Evolutionary conservation across 2,329 filamentous ascomycete genomes (phyloP).

Genomic region (Calcarisporium arbuscula): DNA sequence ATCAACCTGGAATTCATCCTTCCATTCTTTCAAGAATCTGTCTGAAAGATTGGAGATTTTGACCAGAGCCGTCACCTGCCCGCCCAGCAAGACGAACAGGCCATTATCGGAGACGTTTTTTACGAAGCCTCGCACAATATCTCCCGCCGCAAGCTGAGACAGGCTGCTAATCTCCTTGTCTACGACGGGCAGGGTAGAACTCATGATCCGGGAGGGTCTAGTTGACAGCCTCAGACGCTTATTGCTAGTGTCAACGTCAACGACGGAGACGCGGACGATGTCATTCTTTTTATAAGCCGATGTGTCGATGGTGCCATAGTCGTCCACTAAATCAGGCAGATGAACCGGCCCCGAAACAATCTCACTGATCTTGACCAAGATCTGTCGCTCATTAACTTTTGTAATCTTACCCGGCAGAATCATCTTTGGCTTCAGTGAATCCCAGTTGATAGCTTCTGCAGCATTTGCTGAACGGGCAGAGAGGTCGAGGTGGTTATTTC

Average conservation of each 20-base stretch:
- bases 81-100: conserved; percentile 77
- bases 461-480: conserved; percentile 61
- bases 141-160: conserved; percentile 67
- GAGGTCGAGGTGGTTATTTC: conserved; percentile 73
- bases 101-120: conserved; percentile 87
- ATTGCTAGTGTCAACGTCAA: conserved; percentile 73
- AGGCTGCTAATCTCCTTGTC: conserved; percentile 72
- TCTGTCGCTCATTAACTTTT: conserved; percentile 74
- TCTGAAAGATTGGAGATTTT: conserved; percentile 87
- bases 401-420: conserved; percentile 79
- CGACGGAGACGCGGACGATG: conserved; percentile 78
- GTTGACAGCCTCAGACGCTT: conserved; percentile 78
- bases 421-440: conserved; percentile 69
- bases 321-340: conserved; percentile 76
- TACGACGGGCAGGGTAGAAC: conserved; percentile 72
- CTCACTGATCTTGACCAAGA: conserved; percentile 82
- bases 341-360: conserved; percentile 72
- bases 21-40: conserved; percentile 91
- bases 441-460: conserved; percentile 51
- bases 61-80: conserved; percentile 74
- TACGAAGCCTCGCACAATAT: conserved; percentile 84
- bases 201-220: conserved; percentile 81
- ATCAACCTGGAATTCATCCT: conserved; percentile 77
- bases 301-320: conserved; percentile 76
- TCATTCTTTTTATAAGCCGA: conserved; percentile 75